These are phyloP conservation scores for Boletus subcaerulescens DNA, from an alignment of 768 basidiomycete genomes.

Conservation along the genomic window DNA sequence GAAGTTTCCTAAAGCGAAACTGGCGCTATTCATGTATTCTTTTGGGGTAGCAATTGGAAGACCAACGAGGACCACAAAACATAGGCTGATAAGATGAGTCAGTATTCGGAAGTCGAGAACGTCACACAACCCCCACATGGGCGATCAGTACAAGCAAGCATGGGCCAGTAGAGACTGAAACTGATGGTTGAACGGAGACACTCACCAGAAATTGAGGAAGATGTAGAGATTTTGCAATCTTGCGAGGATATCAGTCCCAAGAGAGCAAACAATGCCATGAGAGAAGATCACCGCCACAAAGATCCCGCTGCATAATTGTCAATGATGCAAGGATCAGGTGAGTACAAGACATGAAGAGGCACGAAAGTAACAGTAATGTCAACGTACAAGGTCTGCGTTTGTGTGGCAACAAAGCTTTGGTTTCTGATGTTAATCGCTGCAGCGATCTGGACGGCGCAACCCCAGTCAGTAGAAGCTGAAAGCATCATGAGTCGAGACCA, in stretches of 20 bases:
- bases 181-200: conserved; percentile 1
- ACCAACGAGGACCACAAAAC: conserved; percentile 48
- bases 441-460: conserved; percentile 59
- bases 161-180: too few species aligned
- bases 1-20: conserved; percentile 60
- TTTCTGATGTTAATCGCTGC: conserved; percentile 59
- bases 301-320: conserved; percentile 47
- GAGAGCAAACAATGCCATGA: conserved; percentile 63
- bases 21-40: conserved; percentile 58
- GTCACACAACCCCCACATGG: not conserved
- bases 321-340: not conserved
- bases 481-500: not conserved
- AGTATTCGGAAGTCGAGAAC: not conserved
- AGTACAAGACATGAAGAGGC: too few species aligned
- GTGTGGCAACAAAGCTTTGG: conserved; percentile 37
- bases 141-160: too few species aligned
- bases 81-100: conserved; percentile 10
- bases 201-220: conserved; percentile 62
- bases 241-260: conserved; percentile 64
- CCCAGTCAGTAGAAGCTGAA: conserved; percentile 63
- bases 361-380: not conserved
- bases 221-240: conserved; percentile 70
- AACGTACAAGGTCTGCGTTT: conserved; percentile 44
- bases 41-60: conserved; percentile 62
- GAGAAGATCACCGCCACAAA: conserved; percentile 59